These are phyloP conservation scores for Inosperma sp. DNA, from an alignment of 768 basidiomycete genomes.

Conservation along the genomic window DNA sequence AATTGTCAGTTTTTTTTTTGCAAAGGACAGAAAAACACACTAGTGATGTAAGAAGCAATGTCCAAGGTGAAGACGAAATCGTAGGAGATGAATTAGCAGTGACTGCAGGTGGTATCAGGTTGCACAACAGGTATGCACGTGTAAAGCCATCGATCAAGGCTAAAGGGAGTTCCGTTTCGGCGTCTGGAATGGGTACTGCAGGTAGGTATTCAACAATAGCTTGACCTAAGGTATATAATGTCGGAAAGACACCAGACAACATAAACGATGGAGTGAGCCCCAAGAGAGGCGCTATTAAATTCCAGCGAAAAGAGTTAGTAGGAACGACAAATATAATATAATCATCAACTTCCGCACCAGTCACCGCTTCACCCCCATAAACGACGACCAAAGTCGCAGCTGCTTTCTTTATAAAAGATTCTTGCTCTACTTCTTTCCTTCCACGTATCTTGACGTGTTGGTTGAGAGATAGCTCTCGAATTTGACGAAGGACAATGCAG, in stretches of 20 bases:
- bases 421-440: conserved; percentile 37
- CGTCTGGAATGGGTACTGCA: conserved; percentile 43
- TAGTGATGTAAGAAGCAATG: conserved; percentile 67
- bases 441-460: conserved; percentile 43
- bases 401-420: conserved; percentile 55
- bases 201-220: conserved; percentile 61
- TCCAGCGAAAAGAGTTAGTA: conserved; percentile 1
- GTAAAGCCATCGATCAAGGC: conserved; percentile 74
- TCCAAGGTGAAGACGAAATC: conserved; percentile 68
- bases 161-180: conserved; percentile 64
- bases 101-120: conserved; percentile 68
- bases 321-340: not conserved
- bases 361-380: conserved; percentile 73
- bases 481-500: conserved; percentile 63
- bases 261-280: conserved; percentile 74
- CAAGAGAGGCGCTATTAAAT: conserved; percentile 52
- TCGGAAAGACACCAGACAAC: conserved; percentile 60
- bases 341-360: conserved; percentile 40
- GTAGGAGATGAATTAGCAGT: conserved; percentile 44
- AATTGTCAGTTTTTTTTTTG: not conserved
- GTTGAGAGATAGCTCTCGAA: conserved; percentile 42
- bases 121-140: conserved; percentile 74
- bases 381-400: conserved; percentile 61
- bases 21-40: conserved; percentile 44
- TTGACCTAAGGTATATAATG: conserved; percentile 58